Conservation (phyloP, 345 rosid genomes). For the Gossypium arboreum region DNA sequence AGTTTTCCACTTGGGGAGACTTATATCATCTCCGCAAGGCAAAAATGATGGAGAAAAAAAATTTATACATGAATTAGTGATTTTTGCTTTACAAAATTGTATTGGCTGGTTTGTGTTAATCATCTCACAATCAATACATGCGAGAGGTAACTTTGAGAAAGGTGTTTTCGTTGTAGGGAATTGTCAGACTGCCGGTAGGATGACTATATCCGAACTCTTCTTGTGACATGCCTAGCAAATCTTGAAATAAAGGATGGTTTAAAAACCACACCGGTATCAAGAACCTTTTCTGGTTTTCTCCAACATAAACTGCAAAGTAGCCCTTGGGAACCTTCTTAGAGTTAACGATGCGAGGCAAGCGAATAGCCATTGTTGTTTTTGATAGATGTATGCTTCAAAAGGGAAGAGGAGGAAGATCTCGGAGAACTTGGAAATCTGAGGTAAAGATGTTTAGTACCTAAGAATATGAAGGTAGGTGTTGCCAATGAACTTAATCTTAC, state of each 20-base stretch:
- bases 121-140: neutral
- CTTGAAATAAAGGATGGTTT: conserved; percentile 30
- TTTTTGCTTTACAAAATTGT: conserved; percentile 13
- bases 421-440: too few species aligned
- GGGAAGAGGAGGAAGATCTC: too few species aligned
- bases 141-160: conserved; percentile 14
- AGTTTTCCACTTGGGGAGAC: neutral
- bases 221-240: conserved; percentile 29
- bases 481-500: too few species aligned
- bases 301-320: conserved; percentile 11
- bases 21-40: neutral
- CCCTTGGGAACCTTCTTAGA: conserved; percentile 21
- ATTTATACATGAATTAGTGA: neutral
- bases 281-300: conserved; percentile 39
- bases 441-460: too few species aligned
- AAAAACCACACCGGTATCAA: conserved; percentile 32
- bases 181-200: conserved; percentile 42
- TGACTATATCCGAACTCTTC: conserved; percentile 38
- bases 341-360: neutral
- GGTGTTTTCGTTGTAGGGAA: conserved; percentile 32
- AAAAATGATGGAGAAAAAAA: conserved; percentile 1
- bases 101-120: neutral
- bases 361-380: conserved; percentile 1
- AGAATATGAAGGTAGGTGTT: too few species aligned
- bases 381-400: too few species aligned